Evolutionary conservation across 768 basidiomycete genomes (phyloP).

Genomic region (Leccinum truebloodii): DNA sequence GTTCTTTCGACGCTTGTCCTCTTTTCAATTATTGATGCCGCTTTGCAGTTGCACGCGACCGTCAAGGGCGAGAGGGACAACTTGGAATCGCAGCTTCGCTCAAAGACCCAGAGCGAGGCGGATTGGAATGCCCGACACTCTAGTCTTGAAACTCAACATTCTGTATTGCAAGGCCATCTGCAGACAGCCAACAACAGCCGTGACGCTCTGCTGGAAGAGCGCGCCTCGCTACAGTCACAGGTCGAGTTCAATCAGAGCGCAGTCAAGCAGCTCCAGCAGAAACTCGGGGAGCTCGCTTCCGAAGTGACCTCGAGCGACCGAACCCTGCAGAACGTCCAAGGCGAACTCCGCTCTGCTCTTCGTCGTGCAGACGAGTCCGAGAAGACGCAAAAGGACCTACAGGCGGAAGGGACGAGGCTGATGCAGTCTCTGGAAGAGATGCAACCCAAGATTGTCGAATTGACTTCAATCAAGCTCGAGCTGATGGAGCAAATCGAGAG

Average conservation of each 20-base stretch:
- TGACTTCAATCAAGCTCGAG: slow-evolving; percentile 71
- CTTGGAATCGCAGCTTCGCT: slow-evolving; percentile 48
- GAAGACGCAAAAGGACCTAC: slow-evolving; percentile 67
- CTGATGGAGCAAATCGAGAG: slow-evolving; percentile 63
- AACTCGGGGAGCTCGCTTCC: slow-evolving; percentile 54
- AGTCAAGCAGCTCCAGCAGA: slow-evolving; percentile 56
- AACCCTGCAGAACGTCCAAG: slow-evolving; percentile 59
- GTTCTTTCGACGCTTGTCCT: slow-evolving; percentile 11
- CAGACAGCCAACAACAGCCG: slow-evolving; percentile 46
- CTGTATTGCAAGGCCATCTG: slow-evolving; percentile 44
- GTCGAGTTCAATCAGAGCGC: slow-evolving; percentile 46
- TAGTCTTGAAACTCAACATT: slow-evolving; percentile 44
- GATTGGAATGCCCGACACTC: slow-evolving; percentile 51
- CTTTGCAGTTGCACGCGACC: slow-evolving; percentile 50
- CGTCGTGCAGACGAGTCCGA: slow-evolving; percentile 78
- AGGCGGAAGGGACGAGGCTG: slow-evolving; percentile 74
- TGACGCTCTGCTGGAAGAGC: slow-evolving; percentile 50
- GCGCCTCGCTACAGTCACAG: slow-evolving; percentile 48
- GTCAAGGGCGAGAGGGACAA: slow-evolving; percentile 64
- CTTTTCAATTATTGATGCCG: not conserved
- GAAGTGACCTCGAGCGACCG: slow-evolving; percentile 55
- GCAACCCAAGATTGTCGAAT: slow-evolving; percentile 80
- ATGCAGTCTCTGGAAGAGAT: slow-evolving; percentile 85
- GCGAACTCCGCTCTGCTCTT: slow-evolving; percentile 62
- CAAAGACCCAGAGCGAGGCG: slow-evolving; percentile 42